These are phyloP conservation scores for Ophiosphaerella narmari DNA, from an alignment of 2,329 filamentous ascomycete genomes.

Conservation along the genomic window DNA sequence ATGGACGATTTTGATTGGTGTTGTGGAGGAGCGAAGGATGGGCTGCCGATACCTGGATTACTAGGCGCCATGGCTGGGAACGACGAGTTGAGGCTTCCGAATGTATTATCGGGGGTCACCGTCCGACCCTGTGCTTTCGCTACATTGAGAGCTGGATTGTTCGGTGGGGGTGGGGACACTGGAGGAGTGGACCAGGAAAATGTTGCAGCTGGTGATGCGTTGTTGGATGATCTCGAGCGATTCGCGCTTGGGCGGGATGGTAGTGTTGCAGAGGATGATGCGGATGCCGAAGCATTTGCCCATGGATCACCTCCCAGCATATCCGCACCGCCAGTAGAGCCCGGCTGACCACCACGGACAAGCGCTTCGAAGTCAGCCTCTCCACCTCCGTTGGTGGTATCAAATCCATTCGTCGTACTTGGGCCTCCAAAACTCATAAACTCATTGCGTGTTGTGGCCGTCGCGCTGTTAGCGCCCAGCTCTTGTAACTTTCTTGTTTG, in stretches of 20 bases:
- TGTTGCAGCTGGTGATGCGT: constrained; percentile 41
- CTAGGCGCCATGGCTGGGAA: constrained; percentile 42
- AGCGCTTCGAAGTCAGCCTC: constrained; percentile 85
- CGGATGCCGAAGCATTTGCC: constrained; percentile 43
- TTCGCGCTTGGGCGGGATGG: constrained; percentile 37
- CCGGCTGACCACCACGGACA: constrained; percentile 73
- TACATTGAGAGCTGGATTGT: constrained; percentile 25
- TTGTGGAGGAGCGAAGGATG: constrained; percentile 45
- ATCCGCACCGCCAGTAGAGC: constrained; percentile 43
- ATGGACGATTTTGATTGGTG: constrained; percentile 42
- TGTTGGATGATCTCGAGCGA: constrained; percentile 29
- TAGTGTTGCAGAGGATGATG: constrained; percentile 35
- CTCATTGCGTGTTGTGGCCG: constrained; percentile 63
- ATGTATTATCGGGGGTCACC: constrained; percentile 57
- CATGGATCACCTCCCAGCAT: constrained; percentile 51
- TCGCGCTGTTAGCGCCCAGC: constrained; percentile 65
- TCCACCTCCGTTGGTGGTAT: constrained; percentile 60
- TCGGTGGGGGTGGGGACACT: constrained; percentile 44
- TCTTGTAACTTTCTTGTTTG: constrained; percentile 89
- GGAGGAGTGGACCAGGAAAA: constrained; percentile 54
- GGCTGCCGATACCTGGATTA: constrained; percentile 41
- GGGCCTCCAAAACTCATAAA: constrained; percentile 70
- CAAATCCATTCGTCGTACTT: constrained; percentile 59
- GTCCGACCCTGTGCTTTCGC: constrained; percentile 47
- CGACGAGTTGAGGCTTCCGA: constrained; percentile 46